A percentile compares a stretch with the other conserved stretches of the same genome.
These are phyloP conservation scores for Hypoxylon sp. DNA, from an alignment of 2,329 filamentous ascomycete species.

Conservation along the genomic window DNA sequence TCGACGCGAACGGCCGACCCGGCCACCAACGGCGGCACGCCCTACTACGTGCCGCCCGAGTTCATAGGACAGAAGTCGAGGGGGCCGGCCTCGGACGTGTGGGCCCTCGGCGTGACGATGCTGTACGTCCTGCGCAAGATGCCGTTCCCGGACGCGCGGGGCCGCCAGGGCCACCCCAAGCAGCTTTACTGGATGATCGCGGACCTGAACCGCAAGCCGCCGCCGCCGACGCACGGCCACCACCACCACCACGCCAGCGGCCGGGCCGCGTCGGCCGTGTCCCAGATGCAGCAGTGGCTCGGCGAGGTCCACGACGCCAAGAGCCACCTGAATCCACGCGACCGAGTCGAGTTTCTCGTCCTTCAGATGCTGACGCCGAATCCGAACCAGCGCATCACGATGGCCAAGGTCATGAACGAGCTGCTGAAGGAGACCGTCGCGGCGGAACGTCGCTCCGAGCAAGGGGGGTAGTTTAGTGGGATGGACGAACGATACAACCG, in stretches of 20 bases:
- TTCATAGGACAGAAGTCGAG: conserved; percentile 67
- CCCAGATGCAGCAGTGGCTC: conserved; percentile 69
- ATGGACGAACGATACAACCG: background rate
- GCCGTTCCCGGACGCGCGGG: conserved; percentile 65
- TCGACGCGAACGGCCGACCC: conserved; percentile 61
- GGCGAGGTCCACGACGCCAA: conserved; percentile 63
- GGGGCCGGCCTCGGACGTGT: conserved; percentile 67
- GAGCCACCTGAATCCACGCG: conserved; percentile 58
- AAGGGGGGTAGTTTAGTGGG: conserved; percentile 31
- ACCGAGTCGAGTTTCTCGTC: conserved; percentile 64
- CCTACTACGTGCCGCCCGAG: conserved; percentile 72
- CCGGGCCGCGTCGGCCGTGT: conserved; percentile 54
- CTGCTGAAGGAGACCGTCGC: conserved; percentile 51
- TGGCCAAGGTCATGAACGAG: conserved; percentile 63
- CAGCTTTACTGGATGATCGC: conserved; percentile 70
- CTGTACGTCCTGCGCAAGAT: conserved; percentile 69
- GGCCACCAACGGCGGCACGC: conserved; percentile 66
- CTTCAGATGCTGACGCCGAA: conserved; percentile 66
- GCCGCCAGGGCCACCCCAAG: conserved; percentile 59
- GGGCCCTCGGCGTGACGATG: conserved; percentile 71
- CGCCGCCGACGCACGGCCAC: conserved; percentile 22
- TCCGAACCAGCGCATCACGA: conserved; percentile 64
- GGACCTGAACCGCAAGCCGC: conserved; percentile 61
- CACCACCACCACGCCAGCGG: conserved; percentile 38
- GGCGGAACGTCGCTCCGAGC: conserved; percentile 30